Evolutionary conservation across 306 rosid genomes (phyloP), one percentile per base, ranked within the genome.

Genomic region (Fragaria nilgerrensis): DNA sequence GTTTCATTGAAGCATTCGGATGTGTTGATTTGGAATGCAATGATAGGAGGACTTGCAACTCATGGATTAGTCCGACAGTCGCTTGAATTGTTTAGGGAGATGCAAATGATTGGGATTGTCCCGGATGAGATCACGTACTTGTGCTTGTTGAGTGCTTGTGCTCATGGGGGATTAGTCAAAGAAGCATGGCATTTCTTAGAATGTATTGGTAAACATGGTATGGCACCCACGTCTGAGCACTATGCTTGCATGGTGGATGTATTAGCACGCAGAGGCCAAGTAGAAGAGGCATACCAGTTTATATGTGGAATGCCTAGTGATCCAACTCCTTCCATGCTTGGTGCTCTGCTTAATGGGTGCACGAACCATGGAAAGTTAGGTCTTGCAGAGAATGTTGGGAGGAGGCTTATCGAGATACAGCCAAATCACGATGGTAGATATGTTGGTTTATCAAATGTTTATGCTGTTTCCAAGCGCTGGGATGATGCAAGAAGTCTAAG

Each of bases 221-320:
- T 82, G 91, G 76, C 76, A 53, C 91, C 89, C 61, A 82, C 81
- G 80, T 80, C 64, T 13, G 94, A 92, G 77, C 94, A 92, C 68
- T 92, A 59, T 81, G 96, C 96, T 79, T 89, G 94, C 83, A 81
- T 92, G 96, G 96, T 85, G 76, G 96, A 92, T 79, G 94, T 72
- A 64, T 79, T 92, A 80, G 88, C 92, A 22, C 91, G 91, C 72
- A 89, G 94, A 11, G 92, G 93, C 68, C 92, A 82, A 37, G 78
- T 90, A 76, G 73, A 62, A 50, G 83, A 84, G 75, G 92, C 96
- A 5, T 87, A 88, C 82, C 82, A 74, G 66, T 89, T 92, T 80
- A 72, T 92, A 61, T 82, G 87, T 83, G 85, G 76, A 85, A 92
- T 89, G 90, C 88, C 91, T 7, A 44, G 62, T 45, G 83, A 90